A percentile compares a stretch with the other conserved stretches of the same genome.
Conservation (phyloP, 192 early-diverging fungal genomes). For the Backusella parvicylindrica region DNA sequence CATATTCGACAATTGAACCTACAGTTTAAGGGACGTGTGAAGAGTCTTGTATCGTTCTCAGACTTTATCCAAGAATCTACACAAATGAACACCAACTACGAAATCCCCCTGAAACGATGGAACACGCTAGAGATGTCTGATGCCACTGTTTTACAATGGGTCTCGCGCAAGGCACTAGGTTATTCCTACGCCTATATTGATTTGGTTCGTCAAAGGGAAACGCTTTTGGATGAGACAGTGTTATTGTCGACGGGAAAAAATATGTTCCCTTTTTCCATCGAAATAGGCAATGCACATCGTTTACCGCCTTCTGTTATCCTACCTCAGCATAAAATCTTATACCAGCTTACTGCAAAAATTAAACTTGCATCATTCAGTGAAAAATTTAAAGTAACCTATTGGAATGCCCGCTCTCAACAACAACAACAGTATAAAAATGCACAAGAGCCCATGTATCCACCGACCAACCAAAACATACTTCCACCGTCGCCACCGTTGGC, state of each 20-base stretch:
- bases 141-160: background rate
- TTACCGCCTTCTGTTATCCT: background rate
- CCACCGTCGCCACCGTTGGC: background rate
- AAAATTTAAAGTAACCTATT: background rate
- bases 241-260: background rate
- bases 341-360: slow-evolving; percentile 6
- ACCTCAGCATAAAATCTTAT: background rate
- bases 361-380: background rate
- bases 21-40: background rate
- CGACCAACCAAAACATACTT: background rate
- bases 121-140: background rate
- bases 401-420: background rate
- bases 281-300: background rate
- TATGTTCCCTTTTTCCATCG: background rate
- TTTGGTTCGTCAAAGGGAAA: background rate
- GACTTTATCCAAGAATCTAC: background rate
- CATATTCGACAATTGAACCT: background rate
- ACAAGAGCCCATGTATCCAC: background rate
- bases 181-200: background rate
- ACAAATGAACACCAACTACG: background rate
- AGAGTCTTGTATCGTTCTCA: background rate
- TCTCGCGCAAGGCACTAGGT: background rate
- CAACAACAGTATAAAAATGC: background rate
- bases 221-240: background rate
- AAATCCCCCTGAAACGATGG: background rate